phyloP scores from a whole-genome alignment of 345 rosid species.

The Corchorus capsularis region DNA sequence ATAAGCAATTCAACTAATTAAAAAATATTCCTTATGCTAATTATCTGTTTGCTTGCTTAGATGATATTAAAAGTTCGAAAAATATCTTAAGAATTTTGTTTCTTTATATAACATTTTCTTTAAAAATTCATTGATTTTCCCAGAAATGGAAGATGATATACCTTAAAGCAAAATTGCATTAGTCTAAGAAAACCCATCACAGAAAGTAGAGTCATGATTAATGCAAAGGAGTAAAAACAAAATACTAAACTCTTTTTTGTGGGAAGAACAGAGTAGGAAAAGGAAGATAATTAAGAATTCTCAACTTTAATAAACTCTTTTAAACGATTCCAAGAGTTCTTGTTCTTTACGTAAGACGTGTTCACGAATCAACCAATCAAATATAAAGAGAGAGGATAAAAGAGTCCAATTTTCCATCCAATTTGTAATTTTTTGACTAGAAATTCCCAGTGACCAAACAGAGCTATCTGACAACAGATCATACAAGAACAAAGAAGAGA shows the following conservation, averaged over 20 bases:
- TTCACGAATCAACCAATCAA: neutral
- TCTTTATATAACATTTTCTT: neutral
- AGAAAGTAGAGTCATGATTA: neutral
- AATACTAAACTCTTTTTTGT: neutral
- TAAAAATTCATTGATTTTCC: neutral
- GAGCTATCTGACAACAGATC: neutral
- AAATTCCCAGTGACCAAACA: constrained; percentile 8
- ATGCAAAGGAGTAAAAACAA: neutral
- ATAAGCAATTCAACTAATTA: neutral
- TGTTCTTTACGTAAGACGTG: neutral
- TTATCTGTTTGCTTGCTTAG: constrained; percentile 10
- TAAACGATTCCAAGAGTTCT: neutral
- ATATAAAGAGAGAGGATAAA: neutral
- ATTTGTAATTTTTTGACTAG: neutral
- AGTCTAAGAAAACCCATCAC: neutral
- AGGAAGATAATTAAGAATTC: neutral
- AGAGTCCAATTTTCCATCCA: neutral
- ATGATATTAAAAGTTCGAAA: neutral
- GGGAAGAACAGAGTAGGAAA: neutral
- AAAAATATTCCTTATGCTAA: neutral
- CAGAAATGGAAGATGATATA: neutral
- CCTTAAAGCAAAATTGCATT: neutral
- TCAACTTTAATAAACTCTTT: neutral
- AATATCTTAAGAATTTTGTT: neutral
- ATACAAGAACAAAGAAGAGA: neutral